Base-by-base conservation (phyloP, 805 yeast species). In the Tetrapisispora nanseiensis region DNA sequence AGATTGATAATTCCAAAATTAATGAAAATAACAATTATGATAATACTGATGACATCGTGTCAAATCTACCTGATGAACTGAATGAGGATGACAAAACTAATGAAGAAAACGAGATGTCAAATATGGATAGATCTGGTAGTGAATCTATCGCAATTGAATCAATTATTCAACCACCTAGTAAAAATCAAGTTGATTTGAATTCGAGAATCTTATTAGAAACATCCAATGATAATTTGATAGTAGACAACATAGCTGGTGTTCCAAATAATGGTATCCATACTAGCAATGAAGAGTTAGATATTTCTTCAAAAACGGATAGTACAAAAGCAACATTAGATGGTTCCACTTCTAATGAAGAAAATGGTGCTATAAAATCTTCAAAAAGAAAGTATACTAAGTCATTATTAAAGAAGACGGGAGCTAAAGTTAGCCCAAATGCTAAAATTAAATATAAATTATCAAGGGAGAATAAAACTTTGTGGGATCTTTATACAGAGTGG, bases 401-500 rank as follows among this genome's bases (percentile, higher is more conserved):
- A n/a, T 11, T 21, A 6, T 28, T 23, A 7, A 37, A 28, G 6
- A 12, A n/a, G 20, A 20, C 21, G 21, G 6, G 37, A 49, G 15
- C 29, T 2, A 40, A 34, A 13, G 39, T 11, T 9, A 33, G 30
- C 8, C 39, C 39, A 4, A 40, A 40, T 30, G 43, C 37, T 12
- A 32, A 37, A 5, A 57, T 63, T 40, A 63, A 63, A 36, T 63
- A 63, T 40, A 63, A 61, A 43, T 46, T 63, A 6, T 63, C 63
- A 15, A 52, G 67, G 34, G 66, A 61, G n/a, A 62, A 63, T 42
- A 63, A 61, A 40, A 60, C 66, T 1, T 54, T 63, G 1, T 60
- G 63, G 65, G 67, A 63, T 45, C 43, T 63, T 9, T 62, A 61
- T 43, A 59, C 62, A 3, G 67, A 63, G 42, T 63, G 67, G 67